Percentiles rank a stretch among this genome's conserved stretches.
These are phyloP conservation scores for Articulospora tetracladia DNA, from an alignment of 495 filamentous ascomycete species.

Conservation along the genomic window DNA sequence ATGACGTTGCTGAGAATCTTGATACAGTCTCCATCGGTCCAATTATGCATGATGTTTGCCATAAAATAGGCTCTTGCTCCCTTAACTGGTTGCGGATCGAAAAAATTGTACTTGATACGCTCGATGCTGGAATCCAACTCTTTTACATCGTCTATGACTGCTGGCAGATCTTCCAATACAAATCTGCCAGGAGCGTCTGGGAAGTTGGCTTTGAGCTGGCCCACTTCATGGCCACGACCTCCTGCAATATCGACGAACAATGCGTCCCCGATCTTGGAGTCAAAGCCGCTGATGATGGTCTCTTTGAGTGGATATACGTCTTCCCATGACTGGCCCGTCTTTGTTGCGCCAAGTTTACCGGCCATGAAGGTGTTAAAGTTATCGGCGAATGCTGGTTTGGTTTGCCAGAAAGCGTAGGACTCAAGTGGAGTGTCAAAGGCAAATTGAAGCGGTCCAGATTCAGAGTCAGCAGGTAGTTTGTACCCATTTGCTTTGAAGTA, in stretches of 20 bases:
- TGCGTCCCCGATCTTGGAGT: constrained; percentile 27
- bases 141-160: constrained; percentile 11
- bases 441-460: constrained; percentile 15
- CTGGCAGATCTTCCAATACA: constrained; percentile 48
- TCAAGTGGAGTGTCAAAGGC: constrained; percentile 18
- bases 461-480: constrained; percentile 5
- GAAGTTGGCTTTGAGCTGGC: constrained; percentile 4
- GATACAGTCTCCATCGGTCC: constrained; percentile 21
- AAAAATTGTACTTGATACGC: constrained; percentile 44
- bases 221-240: constrained; percentile 36
- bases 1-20: constrained; percentile 27
- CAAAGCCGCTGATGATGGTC: constrained; percentile 7
- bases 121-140: constrained; percentile 35
- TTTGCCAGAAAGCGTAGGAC: constrained; percentile 17
- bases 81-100: constrained; percentile 41
- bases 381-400: constrained; percentile 17
- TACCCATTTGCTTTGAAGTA: constrained; percentile 5
- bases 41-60: constrained; percentile 30
- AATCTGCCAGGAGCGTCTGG: constrained; percentile 24
- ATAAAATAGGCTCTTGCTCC: constrained; percentile 33
- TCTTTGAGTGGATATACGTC: constrained; percentile 8
- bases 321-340: constrained; percentile 18
- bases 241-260: constrained; percentile 46
- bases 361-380: constrained; percentile 24
- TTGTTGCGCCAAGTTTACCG: constrained; percentile 10